phyloP scores from a whole-genome alignment of 768 basidiomycete species.

The Pholiota conissans region DNA sequence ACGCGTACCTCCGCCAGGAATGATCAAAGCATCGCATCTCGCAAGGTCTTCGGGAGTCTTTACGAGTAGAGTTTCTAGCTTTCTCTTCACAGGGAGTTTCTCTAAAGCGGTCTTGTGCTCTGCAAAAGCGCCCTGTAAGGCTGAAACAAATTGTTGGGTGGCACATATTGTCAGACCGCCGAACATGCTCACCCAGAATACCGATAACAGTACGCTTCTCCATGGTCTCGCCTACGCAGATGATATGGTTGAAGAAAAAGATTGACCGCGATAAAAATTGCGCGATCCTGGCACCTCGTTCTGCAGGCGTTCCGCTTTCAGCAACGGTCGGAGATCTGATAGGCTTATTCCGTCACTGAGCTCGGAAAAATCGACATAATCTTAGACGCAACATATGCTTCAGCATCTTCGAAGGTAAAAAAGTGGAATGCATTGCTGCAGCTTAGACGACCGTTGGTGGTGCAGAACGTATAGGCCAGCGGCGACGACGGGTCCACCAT shows the following conservation, averaged over 20 bases:
- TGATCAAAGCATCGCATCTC: constrained; percentile 81
- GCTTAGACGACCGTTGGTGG: background rate
- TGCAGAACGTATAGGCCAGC: background rate
- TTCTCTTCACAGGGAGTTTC: constrained; percentile 46
- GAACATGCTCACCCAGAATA: constrained; percentile 46
- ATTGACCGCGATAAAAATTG: background rate
- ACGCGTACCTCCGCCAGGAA: constrained; percentile 83
- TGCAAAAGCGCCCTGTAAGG: constrained; percentile 89
- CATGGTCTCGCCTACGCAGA: constrained; percentile 1
- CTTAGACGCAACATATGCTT: no score
- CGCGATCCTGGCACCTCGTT: background rate
- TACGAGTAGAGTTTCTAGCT: constrained; percentile 56
- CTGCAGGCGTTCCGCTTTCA: constrained; percentile 8
- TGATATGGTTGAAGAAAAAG: background rate
- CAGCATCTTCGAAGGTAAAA: no score
- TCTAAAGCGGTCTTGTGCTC: constrained; percentile 81
- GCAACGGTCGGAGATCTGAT: background rate
- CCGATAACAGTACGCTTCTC: constrained; percentile 34
- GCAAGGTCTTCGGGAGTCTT: constrained; percentile 74
- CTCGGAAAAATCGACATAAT: background rate
- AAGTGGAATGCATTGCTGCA: no score
- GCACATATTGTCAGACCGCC: background rate
- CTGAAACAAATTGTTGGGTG: constrained; percentile 37
- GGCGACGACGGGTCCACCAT: background rate
- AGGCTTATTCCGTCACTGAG: background rate